Evolutionary conservation across 129 eudicot species (phyloP), one percentile per base, ranked within the genome.

Genomic region (Apium graveolens): DNA sequence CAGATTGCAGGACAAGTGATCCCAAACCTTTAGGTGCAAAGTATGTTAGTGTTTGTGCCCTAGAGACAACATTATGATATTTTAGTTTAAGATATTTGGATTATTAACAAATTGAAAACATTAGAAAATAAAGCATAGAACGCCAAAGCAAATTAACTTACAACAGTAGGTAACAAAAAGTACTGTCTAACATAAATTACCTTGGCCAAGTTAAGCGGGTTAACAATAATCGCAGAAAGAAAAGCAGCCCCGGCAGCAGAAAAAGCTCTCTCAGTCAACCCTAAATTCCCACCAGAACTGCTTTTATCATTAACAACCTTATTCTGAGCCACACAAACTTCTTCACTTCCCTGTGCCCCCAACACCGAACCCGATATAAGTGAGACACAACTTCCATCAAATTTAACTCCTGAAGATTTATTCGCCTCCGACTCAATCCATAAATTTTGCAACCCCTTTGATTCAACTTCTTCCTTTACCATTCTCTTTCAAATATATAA

Each of bases 161-260:
- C 32, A 4, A 44, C 20, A 74, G 7, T 42, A 51, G 9, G 17
- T 57, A 6, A 72, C 6, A 75, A 39, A 68, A 13, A 38, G 72
- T 16, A 74, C 65, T 3, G 60, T 76, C 16, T 0, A 21, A 51
- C 24, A 66, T 31, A 24, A 55, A 66, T 57, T 80, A 92, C 97
- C 91, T 95, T 95, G 75, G 70, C 98, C 73, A 95, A 97, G 83
- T 95, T 97, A 80, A 95, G 98, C 29, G 98, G 98, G 78, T 95
- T 95, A 26, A 95, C 98, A 38, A 95, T 82, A 74, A 95, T 76
- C 34, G 98, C 98, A 18, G 98, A 95, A 68, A 95, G 96, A 77
- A 95, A 76, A 18, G 98, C 98, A 42, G 98, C 96, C 63, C 98
- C 98, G 29, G 98, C 98, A 32, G 98, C 98, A 45, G 98, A 90